Conservation (phyloP, 1,284 basidiomycete species). For the Trichosporon coremiiforme region DNA sequence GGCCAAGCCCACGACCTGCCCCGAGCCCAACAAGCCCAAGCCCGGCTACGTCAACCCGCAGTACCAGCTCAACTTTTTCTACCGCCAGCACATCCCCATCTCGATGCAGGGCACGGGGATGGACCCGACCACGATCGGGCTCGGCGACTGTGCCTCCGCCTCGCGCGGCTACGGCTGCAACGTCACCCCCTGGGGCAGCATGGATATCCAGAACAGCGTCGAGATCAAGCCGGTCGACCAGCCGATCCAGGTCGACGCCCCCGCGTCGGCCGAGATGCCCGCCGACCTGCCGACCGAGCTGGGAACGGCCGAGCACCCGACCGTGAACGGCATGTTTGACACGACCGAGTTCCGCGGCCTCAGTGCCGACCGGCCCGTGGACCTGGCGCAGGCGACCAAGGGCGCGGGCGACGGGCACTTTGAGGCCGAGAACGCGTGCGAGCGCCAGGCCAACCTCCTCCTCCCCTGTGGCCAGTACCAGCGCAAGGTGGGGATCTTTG, state of each 20-base stretch:
- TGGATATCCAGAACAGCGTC: slow-evolving; percentile 1
- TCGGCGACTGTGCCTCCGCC: not conserved
- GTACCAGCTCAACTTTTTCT: slow-evolving; percentile 15
- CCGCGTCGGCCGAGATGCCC: not conserved
- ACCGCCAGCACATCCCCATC: not conserved
- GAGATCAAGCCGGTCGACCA: slow-evolving; percentile 14
- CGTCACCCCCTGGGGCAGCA: slow-evolving; percentile 3
- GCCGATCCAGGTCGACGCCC: not conserved
- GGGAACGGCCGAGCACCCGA: slow-evolving; percentile 6
- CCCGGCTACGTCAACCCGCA: slow-evolving; percentile 24
- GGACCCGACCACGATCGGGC: not conserved
- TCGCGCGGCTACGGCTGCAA: slow-evolving; percentile 11
- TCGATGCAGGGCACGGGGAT: not conserved
- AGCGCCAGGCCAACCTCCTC: not conserved
- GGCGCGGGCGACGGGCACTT: slow-evolving; percentile 1
- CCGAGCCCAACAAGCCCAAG: not conserved
- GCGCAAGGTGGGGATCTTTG: slow-evolving; percentile 7
- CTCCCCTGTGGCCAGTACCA: slow-evolving; percentile 11
- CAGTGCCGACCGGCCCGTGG: not conserved
- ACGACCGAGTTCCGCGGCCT: not conserved
- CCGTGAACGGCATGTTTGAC: not conserved
- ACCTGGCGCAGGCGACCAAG: slow-evolving; percentile 12
- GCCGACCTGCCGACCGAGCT: not conserved
- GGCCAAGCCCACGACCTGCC: slow-evolving; percentile 25
- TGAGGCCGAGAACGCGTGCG: not conserved